A percentile compares a stretch with the other conserved stretches of the same genome.
These are phyloP conservation scores for Penicillium fuscoglaucum DNA, from an alignment of 2,329 filamentous ascomycete genomes.

Conservation along the genomic window DNA sequence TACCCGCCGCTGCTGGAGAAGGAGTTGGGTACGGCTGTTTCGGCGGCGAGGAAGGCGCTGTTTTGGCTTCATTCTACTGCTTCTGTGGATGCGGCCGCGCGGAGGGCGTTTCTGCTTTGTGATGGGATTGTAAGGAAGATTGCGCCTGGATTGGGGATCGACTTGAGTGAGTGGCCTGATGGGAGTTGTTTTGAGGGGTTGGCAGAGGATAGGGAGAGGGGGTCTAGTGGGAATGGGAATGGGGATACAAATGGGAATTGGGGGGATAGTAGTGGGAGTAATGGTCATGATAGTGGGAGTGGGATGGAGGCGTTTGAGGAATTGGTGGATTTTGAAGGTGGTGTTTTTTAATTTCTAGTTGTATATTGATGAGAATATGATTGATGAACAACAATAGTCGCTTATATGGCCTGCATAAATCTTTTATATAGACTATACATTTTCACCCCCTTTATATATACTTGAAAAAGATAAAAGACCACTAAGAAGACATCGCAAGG, in stretches of 20 bases:
- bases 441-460: too few species aligned
- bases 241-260: slow-evolving; percentile 2
- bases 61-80: slow-evolving; percentile 41
- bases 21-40: slow-evolving; percentile 27
- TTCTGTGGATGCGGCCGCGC: slow-evolving; percentile 31
- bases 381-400: neutral
- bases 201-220: neutral
- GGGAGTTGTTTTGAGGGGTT: slow-evolving; percentile 9
- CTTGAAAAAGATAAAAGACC: too few species aligned
- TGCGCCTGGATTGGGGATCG: slow-evolving; percentile 32
- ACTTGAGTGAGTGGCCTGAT: slow-evolving; percentile 34
- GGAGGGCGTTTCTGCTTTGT: slow-evolving; percentile 39
- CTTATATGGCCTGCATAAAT: too few species aligned
- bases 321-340: slow-evolving; percentile 21
- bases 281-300: neutral
- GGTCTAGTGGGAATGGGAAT: neutral
- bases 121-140: slow-evolving; percentile 35
- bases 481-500: too few species aligned
- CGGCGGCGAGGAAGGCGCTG: slow-evolving; percentile 38
- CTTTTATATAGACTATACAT: too few species aligned
- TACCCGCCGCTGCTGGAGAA: slow-evolving; percentile 25
- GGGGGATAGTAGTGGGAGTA: neutral
- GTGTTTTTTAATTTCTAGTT: neutral
- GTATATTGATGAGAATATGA: neutral
- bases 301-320: slow-evolving; percentile 21